phyloP scores from a whole-genome alignment of 257 asterid species.

The Cruciata laevipes region DNA sequence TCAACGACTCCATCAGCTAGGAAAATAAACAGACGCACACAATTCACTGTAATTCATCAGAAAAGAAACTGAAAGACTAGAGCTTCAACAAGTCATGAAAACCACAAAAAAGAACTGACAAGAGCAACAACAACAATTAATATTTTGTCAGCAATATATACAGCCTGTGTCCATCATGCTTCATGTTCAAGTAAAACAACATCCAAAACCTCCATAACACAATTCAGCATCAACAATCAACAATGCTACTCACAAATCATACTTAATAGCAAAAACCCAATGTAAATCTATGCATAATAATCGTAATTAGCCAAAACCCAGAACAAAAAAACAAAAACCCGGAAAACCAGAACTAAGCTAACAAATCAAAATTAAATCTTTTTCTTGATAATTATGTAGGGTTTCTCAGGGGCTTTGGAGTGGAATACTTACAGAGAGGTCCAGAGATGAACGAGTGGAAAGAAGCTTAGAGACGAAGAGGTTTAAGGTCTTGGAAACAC shows the following conservation, averaged over 20 bases:
- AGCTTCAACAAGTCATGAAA: neutral
- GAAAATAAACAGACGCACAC: neutral
- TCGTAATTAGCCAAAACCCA: neutral
- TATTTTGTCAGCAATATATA: neutral
- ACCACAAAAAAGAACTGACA: neutral
- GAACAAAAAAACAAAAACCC: neutral
- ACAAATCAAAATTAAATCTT: neutral
- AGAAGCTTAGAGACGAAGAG: constrained; percentile 41
- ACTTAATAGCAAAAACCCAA: neutral
- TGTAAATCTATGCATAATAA: neutral
- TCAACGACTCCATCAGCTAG: neutral
- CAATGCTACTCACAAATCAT: neutral
- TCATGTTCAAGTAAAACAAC: neutral
- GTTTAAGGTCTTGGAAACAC: constrained; percentile 39
- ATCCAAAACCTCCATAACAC: neutral
- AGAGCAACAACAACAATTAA: neutral
- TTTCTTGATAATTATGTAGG: neutral
- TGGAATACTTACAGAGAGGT: constrained; percentile 52
- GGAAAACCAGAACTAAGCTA: neutral
- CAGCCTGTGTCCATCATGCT: neutral
- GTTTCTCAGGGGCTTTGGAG: no score
- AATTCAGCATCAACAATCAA: neutral
- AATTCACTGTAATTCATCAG: neutral
- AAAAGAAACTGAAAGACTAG: neutral
- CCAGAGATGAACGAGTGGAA: constrained; percentile 38